Percentiles rank a stretch among this genome's conserved stretches.
These are phyloP conservation scores for Viridothelium virens DNA, from an alignment of 495 filamentous ascomycete genomes.

Conservation along the genomic window DNA sequence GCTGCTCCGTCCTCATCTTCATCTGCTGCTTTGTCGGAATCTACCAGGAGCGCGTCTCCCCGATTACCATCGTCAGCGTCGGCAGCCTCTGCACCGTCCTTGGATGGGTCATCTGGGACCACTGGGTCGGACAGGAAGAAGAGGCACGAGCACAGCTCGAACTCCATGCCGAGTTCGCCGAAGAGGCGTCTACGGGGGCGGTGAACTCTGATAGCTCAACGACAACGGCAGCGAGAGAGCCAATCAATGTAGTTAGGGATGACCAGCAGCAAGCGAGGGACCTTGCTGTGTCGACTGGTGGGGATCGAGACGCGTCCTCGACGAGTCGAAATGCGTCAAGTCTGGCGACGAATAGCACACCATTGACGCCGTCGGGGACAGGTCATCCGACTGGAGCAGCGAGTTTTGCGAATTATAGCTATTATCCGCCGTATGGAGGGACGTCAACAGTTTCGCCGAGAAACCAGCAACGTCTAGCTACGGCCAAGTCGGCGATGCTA, in stretches of 20 bases:
- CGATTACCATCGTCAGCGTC: slow-evolving; percentile 77
- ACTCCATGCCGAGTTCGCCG: slow-evolving; percentile 29
- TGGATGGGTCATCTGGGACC: slow-evolving; percentile 86
- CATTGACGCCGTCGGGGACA: slow-evolving; percentile 5
- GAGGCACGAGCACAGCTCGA: slow-evolving; percentile 36
- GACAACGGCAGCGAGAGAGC: background rate
- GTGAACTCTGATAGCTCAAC: slow-evolving; percentile 6
- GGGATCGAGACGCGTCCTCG: background rate
- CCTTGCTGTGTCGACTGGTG: background rate
- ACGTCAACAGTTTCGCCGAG: slow-evolving; percentile 45
- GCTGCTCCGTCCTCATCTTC: slow-evolving; percentile 89
- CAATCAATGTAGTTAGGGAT: background rate
- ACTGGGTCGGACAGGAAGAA: slow-evolving; percentile 64
- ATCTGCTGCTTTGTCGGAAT: slow-evolving; percentile 90
- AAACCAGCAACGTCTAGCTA: slow-evolving; percentile 59
- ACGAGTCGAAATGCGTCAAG: background rate
- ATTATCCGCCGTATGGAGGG: slow-evolving; percentile 28
- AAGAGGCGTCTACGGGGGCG: slow-evolving; percentile 27
- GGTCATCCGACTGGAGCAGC: slow-evolving; percentile 7
- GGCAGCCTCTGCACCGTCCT: slow-evolving; percentile 74
- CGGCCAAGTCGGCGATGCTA: slow-evolving; percentile 81
- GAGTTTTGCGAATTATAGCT: slow-evolving; percentile 16
- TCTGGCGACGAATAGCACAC: background rate
- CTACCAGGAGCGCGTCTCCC: slow-evolving; percentile 72
- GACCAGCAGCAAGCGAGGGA: background rate